Evolutionary conservation across 2,329 filamentous ascomycete species (phyloP), one percentile per base, ranked within the genome.

Genomic region (Alternaria triticimaculans): DNA sequence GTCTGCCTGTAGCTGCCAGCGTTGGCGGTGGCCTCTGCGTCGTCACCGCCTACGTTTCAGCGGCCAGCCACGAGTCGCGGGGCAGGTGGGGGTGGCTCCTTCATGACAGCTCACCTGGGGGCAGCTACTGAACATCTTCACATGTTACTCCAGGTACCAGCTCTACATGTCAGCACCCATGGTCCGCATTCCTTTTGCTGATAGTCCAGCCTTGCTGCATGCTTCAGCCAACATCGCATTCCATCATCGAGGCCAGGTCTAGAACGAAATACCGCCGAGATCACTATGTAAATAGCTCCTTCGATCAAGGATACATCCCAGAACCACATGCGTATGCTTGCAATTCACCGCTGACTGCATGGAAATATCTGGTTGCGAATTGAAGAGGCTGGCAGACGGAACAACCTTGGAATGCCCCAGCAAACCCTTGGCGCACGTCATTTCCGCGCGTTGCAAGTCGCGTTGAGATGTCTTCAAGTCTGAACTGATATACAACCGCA

Each of bases 1-100:
- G 46, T 64, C 70, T 44, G 66, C 67, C 30, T 72, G 71, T 74
- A 65, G 72, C 56, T 78, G 74, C 71, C 18, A n/a, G 60, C 60
- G 28, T 51, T 51, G 45, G 37, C 59, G 18, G 58, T 62, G 46
- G 46, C 46, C 55, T 48, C 21, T 55, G 56, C 60, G 44, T 60
- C 60, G 60, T 63, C 60, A 63, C 60, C 56, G 56, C 60, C 60
- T 54, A 49, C 48, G 49, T 60, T 63, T 58, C 58, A 50, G 50
- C 49, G 15, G 55, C 60, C 30, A 55, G 50, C 56, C 51, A 46
- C 55, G 33, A 48, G 54, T 56, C 43, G 60, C 60, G 60, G 60
- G 60, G 60, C 60, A 63, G 44, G 60, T 60, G 60, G 60, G 60
- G 60, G 56, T 63, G 56, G 41, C 60, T 60, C 55, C 30, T 30